Conservation (phyloP, 306 rosid species). For the Lagenaria siceraria region DNA sequence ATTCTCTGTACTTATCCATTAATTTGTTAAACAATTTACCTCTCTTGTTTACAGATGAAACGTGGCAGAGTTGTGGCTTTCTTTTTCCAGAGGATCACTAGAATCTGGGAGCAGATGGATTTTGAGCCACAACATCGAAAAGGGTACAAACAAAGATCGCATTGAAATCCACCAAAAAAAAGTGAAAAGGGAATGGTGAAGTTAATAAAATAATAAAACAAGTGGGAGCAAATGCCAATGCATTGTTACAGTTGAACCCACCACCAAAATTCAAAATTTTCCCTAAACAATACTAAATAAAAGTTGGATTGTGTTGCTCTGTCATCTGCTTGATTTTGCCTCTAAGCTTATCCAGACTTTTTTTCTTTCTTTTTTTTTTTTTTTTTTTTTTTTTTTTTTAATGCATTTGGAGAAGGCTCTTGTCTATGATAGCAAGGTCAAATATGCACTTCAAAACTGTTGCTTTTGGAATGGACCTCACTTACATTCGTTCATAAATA, state of each 20-base stretch:
- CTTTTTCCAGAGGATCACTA: slow-evolving; percentile 3
- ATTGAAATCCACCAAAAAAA: slow-evolving; percentile 10
- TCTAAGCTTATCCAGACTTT: neutral
- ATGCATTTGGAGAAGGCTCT: neutral
- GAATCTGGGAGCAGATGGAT: slow-evolving; percentile 5
- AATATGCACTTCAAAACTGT: neutral
- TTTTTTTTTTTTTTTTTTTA: neutral
- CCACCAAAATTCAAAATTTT: neutral
- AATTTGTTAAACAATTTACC: neutral
- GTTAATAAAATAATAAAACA: neutral
- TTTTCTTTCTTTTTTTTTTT: no score
- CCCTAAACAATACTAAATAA: neutral
- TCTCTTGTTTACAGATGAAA: neutral
- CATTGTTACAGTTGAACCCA: neutral
- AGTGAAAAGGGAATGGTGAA: neutral
- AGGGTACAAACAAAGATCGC: neutral
- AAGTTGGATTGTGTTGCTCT: neutral
- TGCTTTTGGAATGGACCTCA: neutral
- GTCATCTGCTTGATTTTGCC: neutral
- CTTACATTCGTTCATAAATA: neutral
- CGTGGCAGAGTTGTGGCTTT: slow-evolving; percentile 1
- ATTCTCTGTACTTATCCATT: neutral
- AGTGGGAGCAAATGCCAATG: neutral
- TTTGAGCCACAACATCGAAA: neutral
- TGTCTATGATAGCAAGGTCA: neutral